Evolutionary conservation across 83 land plant genomes (phyloP).

Genomic region (Thuja plicata): DNA sequence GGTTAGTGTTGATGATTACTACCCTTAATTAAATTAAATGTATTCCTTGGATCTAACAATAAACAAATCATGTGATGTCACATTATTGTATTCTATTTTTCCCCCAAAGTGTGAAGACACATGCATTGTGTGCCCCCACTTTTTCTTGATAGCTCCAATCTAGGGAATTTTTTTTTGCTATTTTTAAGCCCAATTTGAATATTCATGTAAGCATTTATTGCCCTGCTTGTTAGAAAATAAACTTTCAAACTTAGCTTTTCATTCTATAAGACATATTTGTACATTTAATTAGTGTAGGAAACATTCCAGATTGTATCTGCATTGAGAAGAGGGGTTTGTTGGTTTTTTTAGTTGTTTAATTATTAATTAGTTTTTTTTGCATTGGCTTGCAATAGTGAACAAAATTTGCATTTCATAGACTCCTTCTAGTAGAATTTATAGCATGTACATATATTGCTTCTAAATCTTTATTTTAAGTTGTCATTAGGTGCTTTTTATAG

Average conservation of each 20-base stretch:
- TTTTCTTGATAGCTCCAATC: neutral
- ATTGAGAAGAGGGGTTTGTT: neutral
- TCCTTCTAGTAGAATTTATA: neutral
- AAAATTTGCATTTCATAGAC: neutral
- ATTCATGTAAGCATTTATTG: conserved; percentile 5
- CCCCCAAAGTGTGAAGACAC: neutral
- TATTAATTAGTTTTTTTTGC: too few relatives aligned
- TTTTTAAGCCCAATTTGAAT: neutral
- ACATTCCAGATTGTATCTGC: neutral
- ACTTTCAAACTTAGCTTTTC: neutral
- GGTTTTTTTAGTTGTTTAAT: too few relatives aligned
- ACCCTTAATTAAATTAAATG: too few relatives aligned
- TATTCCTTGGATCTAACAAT: too few relatives aligned
- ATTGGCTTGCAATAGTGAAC: neutral
- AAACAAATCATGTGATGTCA: too few relatives aligned
- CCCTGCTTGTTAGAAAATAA: neutral
- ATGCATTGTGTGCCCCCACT: neutral
- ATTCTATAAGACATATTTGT: neutral
- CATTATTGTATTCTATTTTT: neutral
- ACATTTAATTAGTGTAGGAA: neutral
- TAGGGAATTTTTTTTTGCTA: neutral
- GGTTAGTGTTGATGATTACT: too few relatives aligned
- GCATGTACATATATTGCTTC: neutral
- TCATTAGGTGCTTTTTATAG: neutral
- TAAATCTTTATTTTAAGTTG: neutral